Percentiles rank a stretch among this genome's conserved stretches.
These are phyloP conservation scores for Hypoxylon perforatum DNA, from an alignment of 495 filamentous ascomycete genomes.

Conservation along the genomic window DNA sequence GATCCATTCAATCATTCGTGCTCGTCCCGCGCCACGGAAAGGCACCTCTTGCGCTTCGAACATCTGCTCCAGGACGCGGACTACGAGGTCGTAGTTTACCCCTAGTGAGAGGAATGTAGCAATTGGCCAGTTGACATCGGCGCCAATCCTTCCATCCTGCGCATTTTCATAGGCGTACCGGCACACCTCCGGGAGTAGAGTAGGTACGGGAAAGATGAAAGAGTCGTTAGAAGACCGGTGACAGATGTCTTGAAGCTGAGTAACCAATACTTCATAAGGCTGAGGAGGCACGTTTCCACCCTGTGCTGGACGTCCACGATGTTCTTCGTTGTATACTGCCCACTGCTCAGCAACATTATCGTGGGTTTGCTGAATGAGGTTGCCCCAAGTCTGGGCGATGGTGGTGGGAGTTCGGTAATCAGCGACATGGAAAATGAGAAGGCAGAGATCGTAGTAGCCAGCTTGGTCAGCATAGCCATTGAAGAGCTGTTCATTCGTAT, in stretches of 20 bases:
- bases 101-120: conserved; percentile 81
- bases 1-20: conserved; percentile 57
- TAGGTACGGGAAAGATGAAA: conserved; percentile 77
- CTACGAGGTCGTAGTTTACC: conserved; percentile 77
- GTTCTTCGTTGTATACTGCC: conserved; percentile 51
- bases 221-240: conserved; percentile 75
- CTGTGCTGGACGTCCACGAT: conserved; percentile 48
- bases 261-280: conserved; percentile 83
- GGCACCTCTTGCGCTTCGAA: conserved; percentile 87
- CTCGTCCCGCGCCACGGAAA: conserved; percentile 70
- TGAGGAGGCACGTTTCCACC: conserved; percentile 52
- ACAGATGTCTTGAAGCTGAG: conserved; percentile 79
- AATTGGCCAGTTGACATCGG: conserved; percentile 78
- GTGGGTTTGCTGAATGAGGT: conserved; percentile 78
- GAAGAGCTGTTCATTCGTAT: conserved; percentile 72
- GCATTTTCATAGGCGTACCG: conserved; percentile 79
- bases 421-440: conserved; percentile 87
- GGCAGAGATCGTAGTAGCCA: conserved; percentile 89
- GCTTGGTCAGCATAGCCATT: conserved; percentile 90
- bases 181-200: conserved; percentile 77
- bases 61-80: conserved; percentile 81
- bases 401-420: conserved; percentile 86
- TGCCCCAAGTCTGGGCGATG: conserved; percentile 85
- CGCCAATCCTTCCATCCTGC: conserved; percentile 68
- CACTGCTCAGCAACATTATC: conserved; percentile 65